Evolutionary conservation across 1,139 yeast genomes (phyloP), one percentile per base, ranked within the genome.

Genomic region (Hyphopichia burtonii): DNA sequence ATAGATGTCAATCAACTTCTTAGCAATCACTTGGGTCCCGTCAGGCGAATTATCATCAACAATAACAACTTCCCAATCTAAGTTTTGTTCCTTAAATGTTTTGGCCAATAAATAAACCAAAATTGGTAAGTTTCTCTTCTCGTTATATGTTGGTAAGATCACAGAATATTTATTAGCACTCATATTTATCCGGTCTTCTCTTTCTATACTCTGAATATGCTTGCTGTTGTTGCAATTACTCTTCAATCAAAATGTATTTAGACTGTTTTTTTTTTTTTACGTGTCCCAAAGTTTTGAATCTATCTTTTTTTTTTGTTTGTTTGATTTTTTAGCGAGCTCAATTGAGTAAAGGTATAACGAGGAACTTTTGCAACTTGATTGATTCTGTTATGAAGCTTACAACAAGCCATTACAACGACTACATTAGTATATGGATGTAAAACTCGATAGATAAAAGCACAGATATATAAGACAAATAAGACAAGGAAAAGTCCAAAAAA

Each of bases 11-110:
- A 82, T 77, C 52, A 86, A 71, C 64, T 85, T 78, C 51, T 78
- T 72, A 50, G 91, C 91, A 40, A 85, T 73, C 23, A 79, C 84
- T 61, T 83, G 91, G 16, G 94, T 86, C 15, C 93, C 93, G 60
- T 86, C 94, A 36, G 94, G 94, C 3, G 91, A 83, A 49, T 79
- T 82, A 57, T 86, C 94, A 56, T 86, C 94, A 41, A 86, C 93
- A 58, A 86, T 83, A 44, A 86, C 68, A 20, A 86, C 79, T 61
- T 86, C 94, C 94, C 94, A 86, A 59, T 82, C 76, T 44, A 85
- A 65, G 36, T 76, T 68, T 54, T 80, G 68, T 41, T 72, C 78
- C 38, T 70, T 69, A 68, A 86, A 83, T n/a, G 86, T 82, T 62
- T 83, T 81, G 50, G 86, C 85, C 51, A 86, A 68, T 47, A 86